phyloP scores from a whole-genome alignment of 1,284 basidiomycete genomes.

The Ustilago xerochloae region DNA sequence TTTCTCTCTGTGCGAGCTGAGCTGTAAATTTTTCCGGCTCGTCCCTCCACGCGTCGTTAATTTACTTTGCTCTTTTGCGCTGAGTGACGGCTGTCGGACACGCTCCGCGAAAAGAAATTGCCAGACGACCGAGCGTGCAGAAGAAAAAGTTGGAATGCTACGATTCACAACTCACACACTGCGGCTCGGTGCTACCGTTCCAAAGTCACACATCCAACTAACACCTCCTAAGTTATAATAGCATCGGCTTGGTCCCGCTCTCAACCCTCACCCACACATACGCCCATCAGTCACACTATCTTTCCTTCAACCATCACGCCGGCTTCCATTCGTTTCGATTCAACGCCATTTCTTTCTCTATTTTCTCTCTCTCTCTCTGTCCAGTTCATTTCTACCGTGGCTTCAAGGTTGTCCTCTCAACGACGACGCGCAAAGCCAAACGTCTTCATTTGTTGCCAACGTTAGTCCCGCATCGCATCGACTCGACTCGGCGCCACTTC shows the following conservation, averaged over 20 bases:
- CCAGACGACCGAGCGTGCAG: neutral
- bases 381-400: neutral
- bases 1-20: neutral
- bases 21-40: neutral
- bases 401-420: neutral
- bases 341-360: too few species aligned
- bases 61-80: too few species aligned
- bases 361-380: neutral
- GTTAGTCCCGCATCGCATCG: neutral
- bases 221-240: too few species aligned
- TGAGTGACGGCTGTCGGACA: neutral
- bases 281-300: neutral
- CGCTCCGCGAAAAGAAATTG: neutral
- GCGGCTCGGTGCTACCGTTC: too few species aligned
- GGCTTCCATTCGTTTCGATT: too few species aligned
- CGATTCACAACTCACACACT: neutral
- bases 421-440: neutral
- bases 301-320: constrained; percentile 5
- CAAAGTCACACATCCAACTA: too few species aligned
- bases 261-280: neutral
- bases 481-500: neutral
- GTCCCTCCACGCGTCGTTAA: constrained; percentile 1
- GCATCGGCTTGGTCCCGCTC: too few species aligned
- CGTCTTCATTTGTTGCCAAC: neutral
- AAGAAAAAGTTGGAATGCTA: neutral